Percentiles rank a stretch among this genome's conserved stretches.
Evolutionary conservation across 805 yeast species (phyloP).

Genomic region (Monosporozyma aerobia): DNA sequence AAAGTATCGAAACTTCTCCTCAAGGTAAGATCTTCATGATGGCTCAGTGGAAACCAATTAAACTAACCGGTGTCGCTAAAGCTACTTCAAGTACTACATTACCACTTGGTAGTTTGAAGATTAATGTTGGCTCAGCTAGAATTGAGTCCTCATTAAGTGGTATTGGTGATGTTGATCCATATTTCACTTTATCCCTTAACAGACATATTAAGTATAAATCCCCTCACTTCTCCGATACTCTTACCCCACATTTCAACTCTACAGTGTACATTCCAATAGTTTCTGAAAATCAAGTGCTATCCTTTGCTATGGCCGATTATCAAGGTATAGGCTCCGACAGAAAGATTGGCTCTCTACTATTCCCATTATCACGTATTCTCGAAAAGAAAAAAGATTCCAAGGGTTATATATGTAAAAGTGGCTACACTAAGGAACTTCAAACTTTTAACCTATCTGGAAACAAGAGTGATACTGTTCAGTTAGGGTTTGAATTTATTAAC

Average conservation of each 20-base stretch:
- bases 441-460: slow-evolving; percentile 25
- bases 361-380: slow-evolving; percentile 42
- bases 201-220: slow-evolving; percentile 52
- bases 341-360: slow-evolving; percentile 47
- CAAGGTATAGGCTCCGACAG: slow-evolving; percentile 58
- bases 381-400: slow-evolving; percentile 33
- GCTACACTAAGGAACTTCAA: slow-evolving; percentile 36
- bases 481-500: slow-evolving; percentile 59
- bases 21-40: slow-evolving; percentile 46
- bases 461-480: slow-evolving; percentile 40
- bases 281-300: slow-evolving; percentile 50
- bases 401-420: slow-evolving; percentile 41
- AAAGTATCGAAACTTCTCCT: slow-evolving; percentile 44
- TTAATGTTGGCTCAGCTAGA: slow-evolving; percentile 46
- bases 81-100: slow-evolving; percentile 31
- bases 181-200: slow-evolving; percentile 48
- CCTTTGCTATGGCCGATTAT: slow-evolving; percentile 55
- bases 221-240: slow-evolving; percentile 41
- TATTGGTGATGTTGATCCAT: slow-evolving; percentile 71
- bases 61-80: slow-evolving; percentile 40
- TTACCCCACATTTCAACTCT: slow-evolving; percentile 51
- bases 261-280: slow-evolving; percentile 52
- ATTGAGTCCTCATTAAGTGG: slow-evolving; percentile 47
- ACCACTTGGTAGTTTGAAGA: slow-evolving; percentile 58
- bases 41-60: slow-evolving; percentile 65